phyloP scores from a whole-genome alignment of 495 filamentous ascomycete species.

The Penicillium ucsense region DNA sequence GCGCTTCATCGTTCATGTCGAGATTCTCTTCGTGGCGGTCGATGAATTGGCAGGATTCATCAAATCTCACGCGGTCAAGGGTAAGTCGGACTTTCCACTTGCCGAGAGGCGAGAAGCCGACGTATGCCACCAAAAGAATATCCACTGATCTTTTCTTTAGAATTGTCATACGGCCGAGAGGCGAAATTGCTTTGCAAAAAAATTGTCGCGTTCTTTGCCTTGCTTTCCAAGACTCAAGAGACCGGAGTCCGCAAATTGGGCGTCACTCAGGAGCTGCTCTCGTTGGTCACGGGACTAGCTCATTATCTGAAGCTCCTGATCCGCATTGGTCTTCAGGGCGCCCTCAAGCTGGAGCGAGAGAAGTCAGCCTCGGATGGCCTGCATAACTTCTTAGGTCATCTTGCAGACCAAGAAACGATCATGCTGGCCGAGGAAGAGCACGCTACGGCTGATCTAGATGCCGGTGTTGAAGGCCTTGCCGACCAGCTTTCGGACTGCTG shows the following conservation, averaged over 20 bases:
- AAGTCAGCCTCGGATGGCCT: slow-evolving; percentile 63
- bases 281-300: slow-evolving; percentile 89
- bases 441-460: slow-evolving; percentile 60
- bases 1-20: slow-evolving; percentile 91
- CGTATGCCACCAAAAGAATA: too few species aligned
- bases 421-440: slow-evolving; percentile 52
- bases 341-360: slow-evolving; percentile 84
- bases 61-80: slow-evolving; percentile 59
- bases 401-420: slow-evolving; percentile 62
- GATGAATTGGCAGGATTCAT: slow-evolving; percentile 74
- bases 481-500: slow-evolving; percentile 77
- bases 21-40: slow-evolving; percentile 81
- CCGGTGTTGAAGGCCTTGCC: slow-evolving; percentile 63
- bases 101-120: not conserved
- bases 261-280: slow-evolving; percentile 92
- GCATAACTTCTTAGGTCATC: slow-evolving; percentile 67
- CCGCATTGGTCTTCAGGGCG: slow-evolving; percentile 88
- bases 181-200: slow-evolving; percentile 98
- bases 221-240: slow-evolving; percentile 89
- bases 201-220: slow-evolving; percentile 93
- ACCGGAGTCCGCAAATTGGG: slow-evolving; percentile 77
- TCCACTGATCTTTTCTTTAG: slow-evolving; percentile 27
- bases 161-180: slow-evolving; percentile 84
- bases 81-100: slow-evolving; percentile 33
- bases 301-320: slow-evolving; percentile 98